A percentile compares a stretch with the other conserved stretches of the same genome.
Evolutionary conservation across 1,284 basidiomycete species (phyloP).

Genomic region (Tilletia caries): DNA sequence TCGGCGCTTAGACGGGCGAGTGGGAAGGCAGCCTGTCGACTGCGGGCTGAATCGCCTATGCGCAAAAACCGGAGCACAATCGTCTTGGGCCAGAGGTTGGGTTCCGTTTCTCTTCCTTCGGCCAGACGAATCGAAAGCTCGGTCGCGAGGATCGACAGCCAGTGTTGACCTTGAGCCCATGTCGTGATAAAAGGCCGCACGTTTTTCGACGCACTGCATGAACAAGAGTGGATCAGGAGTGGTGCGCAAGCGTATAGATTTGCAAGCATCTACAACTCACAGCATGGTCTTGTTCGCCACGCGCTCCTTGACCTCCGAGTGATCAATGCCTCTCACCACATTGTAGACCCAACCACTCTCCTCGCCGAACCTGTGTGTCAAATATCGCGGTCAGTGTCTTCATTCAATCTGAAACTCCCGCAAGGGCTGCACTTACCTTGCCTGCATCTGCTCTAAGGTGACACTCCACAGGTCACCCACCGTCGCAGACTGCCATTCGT

Average conservation of each 20-base stretch:
- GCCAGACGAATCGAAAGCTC: slow-evolving; percentile 80
- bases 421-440: slow-evolving; percentile 54
- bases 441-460: slow-evolving; percentile 71
- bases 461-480: slow-evolving; percentile 69
- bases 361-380: slow-evolving; percentile 64
- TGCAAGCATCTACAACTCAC: slow-evolving; percentile 1
- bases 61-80: slow-evolving; percentile 63
- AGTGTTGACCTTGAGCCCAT: slow-evolving; percentile 62
- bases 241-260: background rate
- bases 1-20: slow-evolving; percentile 73
- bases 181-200: slow-evolving; percentile 38
- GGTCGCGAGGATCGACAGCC: slow-evolving; percentile 84
- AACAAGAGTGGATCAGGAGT: background rate
- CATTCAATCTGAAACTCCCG: background rate
- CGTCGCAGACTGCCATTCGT: slow-evolving; percentile 75
- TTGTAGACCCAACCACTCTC: slow-evolving; percentile 76
- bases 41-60: slow-evolving; percentile 65
- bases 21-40: slow-evolving; percentile 79
- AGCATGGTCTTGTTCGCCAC: slow-evolving; percentile 46
- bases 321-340: slow-evolving; percentile 75
- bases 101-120: slow-evolving; percentile 71
- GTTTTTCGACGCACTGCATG: slow-evolving; percentile 36
- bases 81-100: slow-evolving; percentile 83
- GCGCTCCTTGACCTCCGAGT: slow-evolving; percentile 70
- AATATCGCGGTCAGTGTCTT: background rate